phyloP scores from a whole-genome alignment of 306 rosid species.

The Cicer arietinum region DNA sequence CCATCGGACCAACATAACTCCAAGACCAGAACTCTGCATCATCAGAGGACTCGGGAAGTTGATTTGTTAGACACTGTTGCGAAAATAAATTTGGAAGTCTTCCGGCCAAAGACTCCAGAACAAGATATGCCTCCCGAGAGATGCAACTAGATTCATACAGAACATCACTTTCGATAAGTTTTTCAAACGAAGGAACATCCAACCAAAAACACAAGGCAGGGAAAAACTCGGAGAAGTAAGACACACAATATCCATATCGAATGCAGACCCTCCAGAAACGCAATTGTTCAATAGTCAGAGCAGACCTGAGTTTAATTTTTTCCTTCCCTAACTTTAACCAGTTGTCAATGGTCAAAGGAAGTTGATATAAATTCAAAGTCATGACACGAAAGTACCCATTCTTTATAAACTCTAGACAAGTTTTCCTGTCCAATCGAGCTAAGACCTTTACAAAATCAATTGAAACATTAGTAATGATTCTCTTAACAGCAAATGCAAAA shows the following conservation, averaged over 20 bases:
- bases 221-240: slow-evolving; percentile 75
- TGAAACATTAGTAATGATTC: slow-evolving; percentile 44
- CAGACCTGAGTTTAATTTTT: slow-evolving; percentile 72
- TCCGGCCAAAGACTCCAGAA: slow-evolving; percentile 80
- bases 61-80: slow-evolving; percentile 55
- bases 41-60: slow-evolving; percentile 46
- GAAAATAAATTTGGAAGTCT: slow-evolving; percentile 78
- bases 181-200: slow-evolving; percentile 72
- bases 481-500: slow-evolving; percentile 29
- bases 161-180: slow-evolving; percentile 59
- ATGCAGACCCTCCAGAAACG: slow-evolving; percentile 94
- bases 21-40: slow-evolving; percentile 84
- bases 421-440: slow-evolving; percentile 66
- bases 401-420: slow-evolving; percentile 67
- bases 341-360: slow-evolving; percentile 69
- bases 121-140: slow-evolving; percentile 78
- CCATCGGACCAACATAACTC: slow-evolving; percentile 90
- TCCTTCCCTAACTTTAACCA: slow-evolving; percentile 81
- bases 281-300: slow-evolving; percentile 83
- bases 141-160: slow-evolving; percentile 73
- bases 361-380: slow-evolving; percentile 79
- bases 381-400: slow-evolving; percentile 71
- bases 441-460: slow-evolving; percentile 66
- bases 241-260: slow-evolving; percentile 81
- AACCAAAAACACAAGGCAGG: slow-evolving; percentile 84